These are phyloP conservation scores for Yamadazyma friedrichii DNA, from an alignment of 1,139 yeast genomes.

Conservation along the genomic window DNA sequence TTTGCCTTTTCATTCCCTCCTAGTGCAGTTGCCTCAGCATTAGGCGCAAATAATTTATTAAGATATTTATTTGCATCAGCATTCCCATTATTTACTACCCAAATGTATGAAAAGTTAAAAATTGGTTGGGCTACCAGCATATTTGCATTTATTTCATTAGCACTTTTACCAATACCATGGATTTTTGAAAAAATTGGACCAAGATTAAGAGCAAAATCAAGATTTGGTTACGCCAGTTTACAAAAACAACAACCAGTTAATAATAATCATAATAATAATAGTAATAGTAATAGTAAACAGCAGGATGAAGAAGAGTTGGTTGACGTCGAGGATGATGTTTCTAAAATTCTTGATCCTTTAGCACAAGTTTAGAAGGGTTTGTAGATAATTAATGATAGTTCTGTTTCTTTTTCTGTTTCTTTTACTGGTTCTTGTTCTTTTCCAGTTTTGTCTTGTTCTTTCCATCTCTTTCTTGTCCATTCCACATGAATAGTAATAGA, in stretches of 20 bases:
- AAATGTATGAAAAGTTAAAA: slow-evolving; percentile 39
- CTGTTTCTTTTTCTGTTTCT: no score
- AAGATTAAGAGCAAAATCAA: slow-evolving; percentile 50
- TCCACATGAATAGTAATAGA: no score
- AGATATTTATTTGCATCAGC: slow-evolving; percentile 68
- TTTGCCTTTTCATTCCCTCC: slow-evolving; percentile 78
- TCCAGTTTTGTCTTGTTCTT: no score
- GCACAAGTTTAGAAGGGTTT: not conserved
- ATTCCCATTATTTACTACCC: slow-evolving; percentile 46
- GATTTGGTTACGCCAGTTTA: slow-evolving; percentile 38
- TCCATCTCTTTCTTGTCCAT: no score
- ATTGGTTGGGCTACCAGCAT: slow-evolving; percentile 40
- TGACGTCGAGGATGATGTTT: not conserved
- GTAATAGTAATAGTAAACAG: not conserved
- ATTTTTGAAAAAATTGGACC: slow-evolving; percentile 58
- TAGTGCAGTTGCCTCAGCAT: slow-evolving; percentile 66
- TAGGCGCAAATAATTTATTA: slow-evolving; percentile 75
- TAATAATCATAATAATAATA: not conserved
- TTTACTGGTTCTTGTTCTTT: no score
- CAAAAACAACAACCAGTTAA: not conserved
- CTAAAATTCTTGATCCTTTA: not conserved
- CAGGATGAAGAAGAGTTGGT: not conserved
- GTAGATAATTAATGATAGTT: no score
- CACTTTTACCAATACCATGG: slow-evolving; percentile 38
- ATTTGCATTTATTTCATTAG: slow-evolving; percentile 35